Percentiles rank a stretch among this genome's conserved stretches.
phyloP scores from a whole-genome alignment of 1,284 basidiomycete species.

The Volvariella volvacea region DNA sequence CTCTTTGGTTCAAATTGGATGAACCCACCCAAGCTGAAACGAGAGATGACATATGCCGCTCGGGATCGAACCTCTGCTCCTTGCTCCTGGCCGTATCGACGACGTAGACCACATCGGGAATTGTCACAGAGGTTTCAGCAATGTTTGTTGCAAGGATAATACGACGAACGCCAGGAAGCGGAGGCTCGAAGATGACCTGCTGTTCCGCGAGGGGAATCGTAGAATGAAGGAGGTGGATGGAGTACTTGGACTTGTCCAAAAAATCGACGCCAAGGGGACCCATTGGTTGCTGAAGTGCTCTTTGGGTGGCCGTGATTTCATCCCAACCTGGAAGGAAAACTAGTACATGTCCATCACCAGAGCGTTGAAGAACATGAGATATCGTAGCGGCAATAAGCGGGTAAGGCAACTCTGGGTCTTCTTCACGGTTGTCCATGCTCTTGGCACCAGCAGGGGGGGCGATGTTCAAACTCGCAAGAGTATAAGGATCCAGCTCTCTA shows the following conservation, averaged over 20 bases:
- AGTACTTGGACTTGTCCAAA: slow-evolving; percentile 51
- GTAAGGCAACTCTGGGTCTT: slow-evolving; percentile 80
- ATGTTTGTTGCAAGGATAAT: slow-evolving; percentile 95
- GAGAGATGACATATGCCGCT: slow-evolving; percentile 81
- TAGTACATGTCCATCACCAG: slow-evolving; percentile 84
- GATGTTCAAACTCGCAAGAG: slow-evolving; percentile 21
- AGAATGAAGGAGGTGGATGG: slow-evolving; percentile 89
- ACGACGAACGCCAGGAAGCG: slow-evolving; percentile 70
- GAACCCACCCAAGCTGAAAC: slow-evolving; percentile 88
- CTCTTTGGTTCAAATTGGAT: slow-evolving; percentile 92
- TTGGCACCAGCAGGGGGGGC: slow-evolving; percentile 15
- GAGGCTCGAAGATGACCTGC: slow-evolving; percentile 84
- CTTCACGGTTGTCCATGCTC: slow-evolving; percentile 27
- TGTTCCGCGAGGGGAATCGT: slow-evolving; percentile 88
- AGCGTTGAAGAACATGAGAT: slow-evolving; percentile 69
- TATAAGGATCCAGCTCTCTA: slow-evolving; percentile 58
- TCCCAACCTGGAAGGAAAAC: slow-evolving; percentile 94
- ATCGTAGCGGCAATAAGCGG: slow-evolving; percentile 81
- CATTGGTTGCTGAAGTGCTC: slow-evolving; percentile 47
- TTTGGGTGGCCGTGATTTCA: slow-evolving; percentile 81
- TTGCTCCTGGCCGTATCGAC: slow-evolving; percentile 88
- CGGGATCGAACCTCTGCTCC: slow-evolving; percentile 91
- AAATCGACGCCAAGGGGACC: slow-evolving; percentile 62
- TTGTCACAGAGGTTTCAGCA: slow-evolving; percentile 94
- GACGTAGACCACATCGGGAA: slow-evolving; percentile 95